A percentile compares a stretch with the other conserved stretches of the same genome.
Evolutionary conservation across 805 yeast species (phyloP).

Genomic region (Yamadazyma ubonensis): DNA sequence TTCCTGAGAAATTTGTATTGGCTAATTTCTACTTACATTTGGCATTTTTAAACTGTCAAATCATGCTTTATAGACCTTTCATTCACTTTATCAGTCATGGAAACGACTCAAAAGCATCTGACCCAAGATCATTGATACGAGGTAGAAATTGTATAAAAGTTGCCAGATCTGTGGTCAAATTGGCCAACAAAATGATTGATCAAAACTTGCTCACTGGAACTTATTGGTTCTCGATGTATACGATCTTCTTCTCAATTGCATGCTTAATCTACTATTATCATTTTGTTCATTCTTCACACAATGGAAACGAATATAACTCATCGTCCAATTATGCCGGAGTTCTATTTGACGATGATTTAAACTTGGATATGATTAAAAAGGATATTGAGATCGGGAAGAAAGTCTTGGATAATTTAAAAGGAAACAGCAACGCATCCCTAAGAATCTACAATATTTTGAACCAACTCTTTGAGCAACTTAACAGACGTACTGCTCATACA

Average conservation of each 20-base stretch:
- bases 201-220: constrained; percentile 74
- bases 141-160: constrained; percentile 84
- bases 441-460: constrained; percentile 79
- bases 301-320: constrained; percentile 12
- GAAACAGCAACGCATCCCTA: constrained; percentile 72
- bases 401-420: constrained; percentile 68
- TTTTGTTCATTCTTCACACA: constrained; percentile 33
- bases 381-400: constrained; percentile 84
- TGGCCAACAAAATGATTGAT: constrained; percentile 77
- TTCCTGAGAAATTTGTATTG: constrained; percentile 58
- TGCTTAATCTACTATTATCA: constrained; percentile 81
- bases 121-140: constrained; percentile 63
- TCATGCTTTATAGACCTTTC: constrained; percentile 83
- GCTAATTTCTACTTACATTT: constrained; percentile 74
- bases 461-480: constrained; percentile 75
- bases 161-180: constrained; percentile 75
- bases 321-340: constrained; percentile 46
- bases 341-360: constrained; percentile 44
- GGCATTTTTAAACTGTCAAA: constrained; percentile 72
- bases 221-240: constrained; percentile 89
- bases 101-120: constrained; percentile 31
- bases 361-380: constrained; percentile 57
- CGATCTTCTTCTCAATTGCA: constrained; percentile 85
- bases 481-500: constrained; percentile 62
- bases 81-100: constrained; percentile 76